phyloP scores from a whole-genome alignment of 176 grass and related monocot species.

The Phoenix dactylifera region DNA sequence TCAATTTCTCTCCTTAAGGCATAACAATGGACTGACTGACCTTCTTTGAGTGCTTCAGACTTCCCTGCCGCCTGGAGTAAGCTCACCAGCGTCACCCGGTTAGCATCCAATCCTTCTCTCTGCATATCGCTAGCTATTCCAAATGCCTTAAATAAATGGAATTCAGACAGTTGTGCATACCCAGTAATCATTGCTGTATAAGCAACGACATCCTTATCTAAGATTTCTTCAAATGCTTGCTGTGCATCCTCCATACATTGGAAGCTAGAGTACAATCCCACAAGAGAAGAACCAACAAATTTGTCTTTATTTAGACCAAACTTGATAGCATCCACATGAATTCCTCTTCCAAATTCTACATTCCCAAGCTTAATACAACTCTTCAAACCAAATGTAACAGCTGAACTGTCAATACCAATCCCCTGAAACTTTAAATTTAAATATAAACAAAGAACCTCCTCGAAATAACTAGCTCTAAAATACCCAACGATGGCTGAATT shows the following conservation, averaged over 20 bases:
- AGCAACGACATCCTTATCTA: conserved; percentile 37
- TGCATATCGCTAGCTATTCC: conserved; percentile 32
- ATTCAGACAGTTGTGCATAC: conserved; percentile 37
- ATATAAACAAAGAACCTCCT: conserved; percentile 43
- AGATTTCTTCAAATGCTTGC: conserved; percentile 38
- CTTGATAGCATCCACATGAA: conserved; percentile 50
- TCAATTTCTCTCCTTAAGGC: conserved; percentile 40
- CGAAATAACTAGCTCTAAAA: conserved; percentile 36
- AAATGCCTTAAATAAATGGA: conserved; percentile 28
- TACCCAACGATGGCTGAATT: conserved; percentile 48
- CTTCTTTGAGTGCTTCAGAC: conserved; percentile 32
- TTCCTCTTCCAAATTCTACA: conserved; percentile 24
- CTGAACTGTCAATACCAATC: conserved; percentile 25
- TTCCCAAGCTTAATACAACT: conserved; percentile 37
- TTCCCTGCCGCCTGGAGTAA: conserved; percentile 47
- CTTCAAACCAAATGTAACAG: conserved; percentile 53
- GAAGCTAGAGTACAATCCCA: conserved; percentile 44
- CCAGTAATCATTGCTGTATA: conserved; percentile 50
- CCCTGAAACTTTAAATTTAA: conserved; percentile 20
- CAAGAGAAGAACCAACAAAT: conserved; percentile 50
- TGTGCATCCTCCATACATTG: conserved; percentile 24
- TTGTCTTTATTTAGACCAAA: conserved; percentile 36
- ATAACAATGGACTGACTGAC: conserved; percentile 43
- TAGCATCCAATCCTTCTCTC: conserved; percentile 32
- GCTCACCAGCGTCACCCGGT: conserved; percentile 48